Conservation (phyloP, 805 yeast genomes). For the Candida insectorum region DNA sequence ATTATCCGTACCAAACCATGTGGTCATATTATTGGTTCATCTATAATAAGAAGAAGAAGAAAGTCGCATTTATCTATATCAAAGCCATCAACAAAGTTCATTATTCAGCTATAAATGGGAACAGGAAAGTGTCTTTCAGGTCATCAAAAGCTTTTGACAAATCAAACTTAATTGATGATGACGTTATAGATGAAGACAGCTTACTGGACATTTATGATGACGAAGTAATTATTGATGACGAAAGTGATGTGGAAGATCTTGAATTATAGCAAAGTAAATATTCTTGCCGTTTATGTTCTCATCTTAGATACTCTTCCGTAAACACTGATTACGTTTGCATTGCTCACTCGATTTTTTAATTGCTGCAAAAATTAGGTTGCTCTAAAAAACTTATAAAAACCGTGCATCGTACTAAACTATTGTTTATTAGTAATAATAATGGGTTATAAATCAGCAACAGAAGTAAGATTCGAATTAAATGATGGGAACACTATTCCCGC, state of each 20-base stretch:
- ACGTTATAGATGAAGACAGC: constrained; percentile 20
- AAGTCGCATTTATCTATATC: constrained; percentile 83
- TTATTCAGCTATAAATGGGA: constrained; percentile 28
- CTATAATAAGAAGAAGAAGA: constrained; percentile 83
- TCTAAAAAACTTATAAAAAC: too few species aligned
- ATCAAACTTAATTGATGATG: constrained; percentile 16
- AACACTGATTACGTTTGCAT: too few species aligned
- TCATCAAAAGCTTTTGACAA: constrained; percentile 6
- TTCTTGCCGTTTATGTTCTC: background rate
- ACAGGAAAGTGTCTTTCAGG: constrained; percentile 15
- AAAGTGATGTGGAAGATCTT: constrained; percentile 30
- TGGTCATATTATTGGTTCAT: constrained; percentile 91
- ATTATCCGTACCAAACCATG: constrained; percentile 44
- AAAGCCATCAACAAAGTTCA: constrained; percentile 45
- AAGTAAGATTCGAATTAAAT: constrained; percentile 44
- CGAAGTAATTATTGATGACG: constrained; percentile 24
- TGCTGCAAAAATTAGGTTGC: too few species aligned
- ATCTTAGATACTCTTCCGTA: too few species aligned
- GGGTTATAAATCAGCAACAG: constrained; percentile 25
- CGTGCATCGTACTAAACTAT: too few species aligned
- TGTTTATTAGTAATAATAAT: too few species aligned
- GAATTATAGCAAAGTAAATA: background rate
- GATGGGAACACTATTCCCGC: constrained; percentile 63
- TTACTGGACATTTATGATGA: constrained; percentile 15
- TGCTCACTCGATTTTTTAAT: too few species aligned